These are phyloP conservation scores for Kalmusia sp. DNA, from an alignment of 2,329 filamentous ascomycete genomes.

Conservation along the genomic window DNA sequence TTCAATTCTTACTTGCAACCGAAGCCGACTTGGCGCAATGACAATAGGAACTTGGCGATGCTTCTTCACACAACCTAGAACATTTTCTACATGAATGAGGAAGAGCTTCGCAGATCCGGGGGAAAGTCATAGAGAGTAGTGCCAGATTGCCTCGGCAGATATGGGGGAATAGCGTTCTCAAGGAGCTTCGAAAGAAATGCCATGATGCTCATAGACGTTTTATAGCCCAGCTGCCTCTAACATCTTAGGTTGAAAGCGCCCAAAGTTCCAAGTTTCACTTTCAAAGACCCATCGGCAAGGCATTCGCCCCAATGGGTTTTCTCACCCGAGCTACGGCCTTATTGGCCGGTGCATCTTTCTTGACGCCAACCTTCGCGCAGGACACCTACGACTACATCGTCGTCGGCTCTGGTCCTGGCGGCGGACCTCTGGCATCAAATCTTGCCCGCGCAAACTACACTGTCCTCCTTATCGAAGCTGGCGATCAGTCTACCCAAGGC, in stretches of 20 bases:
- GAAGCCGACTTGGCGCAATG: not conserved
- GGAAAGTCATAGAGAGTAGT: not conserved
- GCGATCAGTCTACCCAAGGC: slow-evolving; percentile 60
- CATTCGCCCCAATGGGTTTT: slow-evolving; percentile 28
- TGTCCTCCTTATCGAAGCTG: slow-evolving; percentile 66
- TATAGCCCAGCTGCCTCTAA: not conserved
- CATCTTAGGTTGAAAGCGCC: not conserved
- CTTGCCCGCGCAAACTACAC: slow-evolving; percentile 64
- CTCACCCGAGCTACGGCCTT: slow-evolving; percentile 16
- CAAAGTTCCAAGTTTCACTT: not conserved
- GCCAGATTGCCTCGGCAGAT: too few relatives aligned
- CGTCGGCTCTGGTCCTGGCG: slow-evolving; percentile 56
- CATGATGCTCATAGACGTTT: not conserved
- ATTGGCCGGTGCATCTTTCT: slow-evolving; percentile 11
- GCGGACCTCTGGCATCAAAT: slow-evolving; percentile 51
- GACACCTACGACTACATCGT: slow-evolving; percentile 65
- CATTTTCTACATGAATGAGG: too few relatives aligned
- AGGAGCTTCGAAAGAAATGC: not conserved
- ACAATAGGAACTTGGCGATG: not conserved
- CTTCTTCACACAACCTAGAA: not conserved
- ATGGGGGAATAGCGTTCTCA: not conserved
- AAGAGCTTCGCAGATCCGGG: too few relatives aligned
- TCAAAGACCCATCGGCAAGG: not conserved
- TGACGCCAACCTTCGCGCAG: slow-evolving; percentile 11
- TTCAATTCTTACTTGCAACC: not conserved